These are phyloP conservation scores for Aspergillus transmontanensis DNA, from an alignment of 2,329 filamentous ascomycete genomes.

Conservation along the genomic window DNA sequence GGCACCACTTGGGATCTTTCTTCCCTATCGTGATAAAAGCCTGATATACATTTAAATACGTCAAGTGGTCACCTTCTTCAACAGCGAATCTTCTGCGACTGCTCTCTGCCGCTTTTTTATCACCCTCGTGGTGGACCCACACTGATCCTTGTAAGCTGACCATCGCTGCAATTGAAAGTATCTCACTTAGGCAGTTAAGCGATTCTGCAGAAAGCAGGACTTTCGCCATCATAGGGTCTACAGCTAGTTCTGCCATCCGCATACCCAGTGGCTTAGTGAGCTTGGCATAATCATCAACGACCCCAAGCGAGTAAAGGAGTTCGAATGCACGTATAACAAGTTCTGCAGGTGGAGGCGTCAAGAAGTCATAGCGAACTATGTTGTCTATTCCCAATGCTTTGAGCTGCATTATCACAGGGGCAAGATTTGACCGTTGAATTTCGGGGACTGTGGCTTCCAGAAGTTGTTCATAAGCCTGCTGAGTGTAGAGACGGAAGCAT, in stretches of 20 bases:
- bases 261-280: constrained; percentile 85
- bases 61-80: constrained; percentile 92
- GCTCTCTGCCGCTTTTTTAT: constrained; percentile 73
- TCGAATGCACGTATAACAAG: constrained; percentile 85
- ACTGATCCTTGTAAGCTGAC: constrained; percentile 79
- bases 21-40: constrained; percentile 81
- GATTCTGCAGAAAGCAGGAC: constrained; percentile 73
- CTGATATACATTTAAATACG: constrained; percentile 89
- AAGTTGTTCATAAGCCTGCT: constrained; percentile 67
- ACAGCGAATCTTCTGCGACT: constrained; percentile 81
- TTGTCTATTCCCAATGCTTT: constrained; percentile 97
- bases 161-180: constrained; percentile 93
- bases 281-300: constrained; percentile 85
- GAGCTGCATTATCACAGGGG: constrained; percentile 83
- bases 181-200: constrained; percentile 80
- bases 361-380: constrained; percentile 83
- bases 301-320: constrained; percentile 81
- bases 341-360: constrained; percentile 82
- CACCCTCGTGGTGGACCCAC: constrained; percentile 79
- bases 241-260: constrained; percentile 88
- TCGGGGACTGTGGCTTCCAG: constrained; percentile 79
- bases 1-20: constrained; percentile 84
- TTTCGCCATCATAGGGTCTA: constrained; percentile 96
- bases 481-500: constrained; percentile 90
- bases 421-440: constrained; percentile 88